A percentile compares a stretch with the other conserved stretches of the same genome.
phyloP scores from a whole-genome alignment of 2,329 filamentous ascomycete genomes.

The Pseudogymnoascus verrucosus region DNA sequence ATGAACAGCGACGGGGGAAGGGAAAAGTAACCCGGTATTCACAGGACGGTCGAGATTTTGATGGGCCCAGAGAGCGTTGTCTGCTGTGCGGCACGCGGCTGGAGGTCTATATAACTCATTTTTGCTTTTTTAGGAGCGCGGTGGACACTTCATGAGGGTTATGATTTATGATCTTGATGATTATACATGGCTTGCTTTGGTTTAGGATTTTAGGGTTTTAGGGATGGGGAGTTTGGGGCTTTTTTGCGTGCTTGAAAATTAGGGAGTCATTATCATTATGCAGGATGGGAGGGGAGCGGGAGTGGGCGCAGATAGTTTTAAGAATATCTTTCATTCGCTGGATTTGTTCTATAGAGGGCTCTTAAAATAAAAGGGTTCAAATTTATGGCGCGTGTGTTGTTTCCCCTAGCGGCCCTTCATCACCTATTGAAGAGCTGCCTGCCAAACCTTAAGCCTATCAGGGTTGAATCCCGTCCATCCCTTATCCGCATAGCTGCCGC shows the following conservation, averaged over 20 bases:
- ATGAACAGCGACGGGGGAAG: background rate
- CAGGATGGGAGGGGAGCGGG: background rate
- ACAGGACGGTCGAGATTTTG: background rate
- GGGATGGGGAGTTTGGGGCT: background rate
- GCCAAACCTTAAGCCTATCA: conserved; percentile 24
- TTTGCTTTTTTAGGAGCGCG: background rate
- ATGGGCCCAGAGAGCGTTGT: conserved; percentile 1
- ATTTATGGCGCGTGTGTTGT: background rate
- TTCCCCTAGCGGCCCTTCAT: background rate
- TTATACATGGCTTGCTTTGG: conserved; percentile 7
- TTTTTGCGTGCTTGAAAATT: background rate
- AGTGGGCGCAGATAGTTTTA: conserved; percentile 5
- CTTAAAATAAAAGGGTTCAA: background rate
- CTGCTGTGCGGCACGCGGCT: conserved; percentile 1
- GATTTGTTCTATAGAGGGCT: background rate
- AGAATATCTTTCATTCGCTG: background rate
- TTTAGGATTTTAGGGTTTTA: background rate
- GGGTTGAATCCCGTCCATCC: conserved; percentile 25
- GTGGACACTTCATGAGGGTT: background rate
- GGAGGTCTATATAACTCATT: background rate
- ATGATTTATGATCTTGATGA: conserved; percentile 7
- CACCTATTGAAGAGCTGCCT: background rate
- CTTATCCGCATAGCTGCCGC: conserved; percentile 16
- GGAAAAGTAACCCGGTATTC: background rate
- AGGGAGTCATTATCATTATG: background rate